Evolutionary conservation across 2,329 filamentous ascomycete species (phyloP).

Genomic region (Fusarium marasasianum): DNA sequence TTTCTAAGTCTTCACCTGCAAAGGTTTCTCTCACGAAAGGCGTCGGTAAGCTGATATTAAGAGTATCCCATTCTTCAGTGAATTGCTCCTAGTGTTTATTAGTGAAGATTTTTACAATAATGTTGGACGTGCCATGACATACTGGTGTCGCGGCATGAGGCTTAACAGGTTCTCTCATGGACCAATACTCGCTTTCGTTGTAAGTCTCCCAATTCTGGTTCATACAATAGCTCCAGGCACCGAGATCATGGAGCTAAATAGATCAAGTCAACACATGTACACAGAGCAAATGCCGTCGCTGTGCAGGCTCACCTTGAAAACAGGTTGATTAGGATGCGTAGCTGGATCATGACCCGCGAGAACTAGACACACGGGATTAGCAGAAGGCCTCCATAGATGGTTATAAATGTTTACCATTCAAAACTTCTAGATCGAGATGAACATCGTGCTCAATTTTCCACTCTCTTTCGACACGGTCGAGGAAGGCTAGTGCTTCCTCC

Average conservation of each 20-base stretch:
- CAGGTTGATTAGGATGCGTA: constrained; percentile 30
- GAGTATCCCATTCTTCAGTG: constrained; percentile 31
- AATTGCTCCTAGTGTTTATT: constrained; percentile 39
- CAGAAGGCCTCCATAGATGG: background rate
- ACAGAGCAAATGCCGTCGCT: background rate
- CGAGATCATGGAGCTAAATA: constrained; percentile 43
- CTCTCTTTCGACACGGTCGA: background rate
- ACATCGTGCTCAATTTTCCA: constrained; percentile 38
- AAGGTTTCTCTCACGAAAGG: background rate
- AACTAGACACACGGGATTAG: constrained; percentile 30
- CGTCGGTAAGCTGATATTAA: background rate
- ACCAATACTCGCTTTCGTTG: constrained; percentile 27
- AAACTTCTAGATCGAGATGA: constrained; percentile 45
- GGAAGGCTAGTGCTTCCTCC: background rate
- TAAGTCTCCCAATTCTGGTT: constrained; percentile 11
- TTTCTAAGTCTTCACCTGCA: constrained; percentile 3
- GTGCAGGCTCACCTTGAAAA: constrained; percentile 39
- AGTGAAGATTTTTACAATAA: background rate
- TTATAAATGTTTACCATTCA: constrained; percentile 40
- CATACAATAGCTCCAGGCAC: constrained; percentile 39
- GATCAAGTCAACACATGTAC: constrained; percentile 2
- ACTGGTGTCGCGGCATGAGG: constrained; percentile 39
- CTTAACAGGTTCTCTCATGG: constrained; percentile 28
- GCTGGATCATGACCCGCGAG: constrained; percentile 19
- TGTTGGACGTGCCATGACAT: background rate